Evolutionary conservation across 352 stramenopile genomes (phyloP), one percentile per base, ranked within the genome.

Genomic region (Pythium monospermum): DNA sequence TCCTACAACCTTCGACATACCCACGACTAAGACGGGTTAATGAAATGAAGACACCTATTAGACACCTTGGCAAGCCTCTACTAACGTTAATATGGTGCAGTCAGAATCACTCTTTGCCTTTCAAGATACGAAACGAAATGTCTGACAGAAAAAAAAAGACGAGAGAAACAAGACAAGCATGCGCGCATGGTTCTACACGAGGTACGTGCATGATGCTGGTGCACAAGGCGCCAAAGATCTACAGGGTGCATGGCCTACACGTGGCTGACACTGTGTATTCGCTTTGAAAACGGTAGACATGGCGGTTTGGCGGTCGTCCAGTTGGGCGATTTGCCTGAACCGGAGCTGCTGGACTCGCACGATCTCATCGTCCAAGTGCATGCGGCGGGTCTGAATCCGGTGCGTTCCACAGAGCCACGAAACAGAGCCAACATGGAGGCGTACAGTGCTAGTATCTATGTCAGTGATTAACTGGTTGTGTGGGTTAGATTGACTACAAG

Each of bases 401-500:
- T 88, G 51, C 23, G 67, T 67, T 2, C 28, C 16, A 19, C 15
- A 26, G 3, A 25, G 18, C 19, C 11, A 22, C 39, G 21, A 2
- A 12, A n/a, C 4, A 18, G 13, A n/a, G n/a, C n/a, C n/a, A n/a
- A n/a, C n/a, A 31, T 23, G 36, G 13, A 12, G 2, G 16, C 33
- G 16, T 18, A 16, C 42, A 4, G 2, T 38, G 6, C 13, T 13
- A 35, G 7, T 35, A 19, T 40, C 10, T n/a, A 22, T 33, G 30
- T 4, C 4, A 22, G 45, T 32, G 6, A 3, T 4, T 1, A 13
- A 61, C 31, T 53, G 12, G 4, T 6, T 18, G 12, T 37, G 19
- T 5, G 4, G 52, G n/a, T n/a, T 51, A 91, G 80, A 66, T 91
- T 30, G 81, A 91, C 63, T 91, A 87, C 66, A 91, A 91, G 62